phyloP scores from a whole-genome alignment of 1,284 basidiomycete species.

The Papiliotrema flavescens region DNA sequence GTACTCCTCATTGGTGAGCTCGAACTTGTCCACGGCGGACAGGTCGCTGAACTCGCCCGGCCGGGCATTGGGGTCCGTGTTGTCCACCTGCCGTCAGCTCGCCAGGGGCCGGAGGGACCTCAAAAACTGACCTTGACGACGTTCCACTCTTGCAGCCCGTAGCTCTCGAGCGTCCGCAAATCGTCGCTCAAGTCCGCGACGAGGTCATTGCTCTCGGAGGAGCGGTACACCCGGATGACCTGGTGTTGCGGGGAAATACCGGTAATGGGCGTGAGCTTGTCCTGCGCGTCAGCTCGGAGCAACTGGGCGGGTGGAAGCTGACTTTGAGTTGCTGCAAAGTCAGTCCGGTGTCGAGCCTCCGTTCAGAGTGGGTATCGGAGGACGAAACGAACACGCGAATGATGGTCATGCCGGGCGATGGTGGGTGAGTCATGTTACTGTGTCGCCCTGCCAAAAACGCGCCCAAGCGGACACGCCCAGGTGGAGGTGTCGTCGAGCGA shows the following conservation, averaged over 20 bases:
- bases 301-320: constrained; percentile 2
- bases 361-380: constrained; percentile 79
- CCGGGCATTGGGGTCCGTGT: constrained; percentile 64
- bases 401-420: constrained; percentile 23
- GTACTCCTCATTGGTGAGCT: constrained; percentile 79
- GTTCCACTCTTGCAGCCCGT: constrained; percentile 57
- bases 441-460: background rate
- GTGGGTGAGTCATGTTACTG: too few species aligned
- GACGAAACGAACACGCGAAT: constrained; percentile 75
- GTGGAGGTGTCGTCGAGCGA: background rate
- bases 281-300: constrained; percentile 50
- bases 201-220: constrained; percentile 53
- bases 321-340: constrained; percentile 79
- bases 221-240: constrained; percentile 60
- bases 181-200: constrained; percentile 64
- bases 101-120: background rate
- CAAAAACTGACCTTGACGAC: constrained; percentile 61
- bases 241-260: constrained; percentile 77
- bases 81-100: constrained; percentile 61
- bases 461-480: background rate
- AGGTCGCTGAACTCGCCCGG: constrained; percentile 68
- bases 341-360: constrained; percentile 68
- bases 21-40: constrained; percentile 87
- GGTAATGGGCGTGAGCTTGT: constrained; percentile 84
- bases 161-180: constrained; percentile 63